phyloP scores from a whole-genome alignment of 495 filamentous ascomycete genomes.

The Aspergillus haitiensis region DNA sequence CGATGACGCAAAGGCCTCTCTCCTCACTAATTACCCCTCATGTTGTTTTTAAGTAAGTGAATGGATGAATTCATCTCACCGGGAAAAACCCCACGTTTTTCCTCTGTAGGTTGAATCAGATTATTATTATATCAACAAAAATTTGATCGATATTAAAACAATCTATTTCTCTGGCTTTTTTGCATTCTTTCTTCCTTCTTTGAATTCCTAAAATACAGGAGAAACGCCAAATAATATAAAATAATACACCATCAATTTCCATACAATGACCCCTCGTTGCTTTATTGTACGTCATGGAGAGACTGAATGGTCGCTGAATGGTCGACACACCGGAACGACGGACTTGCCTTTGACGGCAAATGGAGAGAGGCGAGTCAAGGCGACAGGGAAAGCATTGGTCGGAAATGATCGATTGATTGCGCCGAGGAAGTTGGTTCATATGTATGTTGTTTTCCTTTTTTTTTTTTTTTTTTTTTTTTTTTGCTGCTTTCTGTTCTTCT shows the following conservation, averaged over 20 bases:
- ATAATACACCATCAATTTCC: background rate
- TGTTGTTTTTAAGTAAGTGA: no score
- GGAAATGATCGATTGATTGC: slow-evolving; percentile 85
- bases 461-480: no score
- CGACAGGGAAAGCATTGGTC: slow-evolving; percentile 80
- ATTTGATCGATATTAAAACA: no score
- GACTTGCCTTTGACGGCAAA: slow-evolving; percentile 85
- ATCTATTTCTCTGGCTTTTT: background rate
- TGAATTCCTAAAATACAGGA: background rate
- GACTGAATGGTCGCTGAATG: slow-evolving; percentile 95
- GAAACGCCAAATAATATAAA: slow-evolving; percentile 2
- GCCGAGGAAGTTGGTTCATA: slow-evolving; percentile 73
- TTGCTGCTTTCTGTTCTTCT: no score
- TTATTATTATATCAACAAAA: no score
- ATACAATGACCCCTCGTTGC: slow-evolving; percentile 69
- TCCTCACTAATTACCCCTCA: background rate
- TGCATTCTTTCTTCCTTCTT: background rate
- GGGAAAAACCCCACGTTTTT: background rate
- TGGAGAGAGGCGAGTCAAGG: slow-evolving; percentile 79
- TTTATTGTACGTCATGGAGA: slow-evolving; percentile 95
- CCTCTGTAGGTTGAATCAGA: no score
- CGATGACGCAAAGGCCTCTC: slow-evolving; percentile 4
- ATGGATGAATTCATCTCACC: background rate
- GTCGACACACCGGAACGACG: slow-evolving; percentile 82
- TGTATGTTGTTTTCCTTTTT: slow-evolving; percentile 44